Conservation (phyloP, 1,284 basidiomycete genomes). For the Cryptococcus sp. region DNA sequence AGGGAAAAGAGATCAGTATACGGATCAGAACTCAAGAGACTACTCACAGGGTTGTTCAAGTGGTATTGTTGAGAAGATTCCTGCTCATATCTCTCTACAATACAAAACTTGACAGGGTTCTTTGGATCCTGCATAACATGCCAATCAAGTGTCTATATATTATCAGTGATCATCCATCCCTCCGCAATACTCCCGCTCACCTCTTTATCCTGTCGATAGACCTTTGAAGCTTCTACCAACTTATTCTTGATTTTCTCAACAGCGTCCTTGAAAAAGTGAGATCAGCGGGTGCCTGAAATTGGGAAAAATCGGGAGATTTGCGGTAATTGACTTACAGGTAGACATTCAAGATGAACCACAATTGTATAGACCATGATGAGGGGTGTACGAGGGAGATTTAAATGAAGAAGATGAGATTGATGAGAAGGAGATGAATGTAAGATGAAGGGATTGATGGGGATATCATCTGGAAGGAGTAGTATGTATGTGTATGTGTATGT, state of each 20-base stretch:
- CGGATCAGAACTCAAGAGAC: neutral
- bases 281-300: neutral
- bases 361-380: conserved; percentile 45
- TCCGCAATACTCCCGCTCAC: too few species aligned
- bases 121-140: conserved; percentile 46
- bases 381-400: too few species aligned
- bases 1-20: neutral
- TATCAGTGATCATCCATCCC: neutral
- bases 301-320: neutral
- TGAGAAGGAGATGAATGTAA: too few species aligned
- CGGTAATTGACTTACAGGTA: conserved; percentile 26
- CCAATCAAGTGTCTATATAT: conserved; percentile 37
- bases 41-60: conserved; percentile 38
- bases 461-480: too few species aligned
- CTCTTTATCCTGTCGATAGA: conserved; percentile 46
- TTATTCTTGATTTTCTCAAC: conserved; percentile 43
- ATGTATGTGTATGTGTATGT: too few species aligned
- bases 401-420: too few species aligned
- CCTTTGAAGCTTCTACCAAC: conserved; percentile 42
- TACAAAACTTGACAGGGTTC: conserved; percentile 46
- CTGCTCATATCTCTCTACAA: conserved; percentile 46
- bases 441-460: too few species aligned
- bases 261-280: conserved; percentile 21
- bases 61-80: conserved; percentile 45
- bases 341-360: conserved; percentile 43